Base-by-base conservation (phyloP, 2,329 filamentous ascomycete genomes). In the Tolypocladium cylindrosporum region DNA sequence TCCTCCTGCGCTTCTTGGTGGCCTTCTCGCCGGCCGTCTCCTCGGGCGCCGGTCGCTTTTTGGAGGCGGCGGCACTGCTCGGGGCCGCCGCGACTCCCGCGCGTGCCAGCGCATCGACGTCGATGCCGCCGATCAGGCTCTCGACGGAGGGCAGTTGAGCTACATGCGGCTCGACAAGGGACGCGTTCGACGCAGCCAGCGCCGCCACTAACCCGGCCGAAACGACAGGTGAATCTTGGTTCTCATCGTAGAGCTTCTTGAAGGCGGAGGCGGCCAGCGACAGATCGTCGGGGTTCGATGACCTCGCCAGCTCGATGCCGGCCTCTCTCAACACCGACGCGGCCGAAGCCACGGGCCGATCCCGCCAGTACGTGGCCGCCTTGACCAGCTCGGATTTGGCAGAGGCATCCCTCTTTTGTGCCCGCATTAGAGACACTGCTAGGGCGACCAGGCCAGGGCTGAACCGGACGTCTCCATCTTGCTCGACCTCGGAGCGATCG, bases 151-250 rank as follows among this genome's bases (percentile, higher is more conserved):
- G 83, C 21, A 92, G 78, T 48, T 77, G 75, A 21, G 77, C 72
- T 11, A 84, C 72, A 58, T 87, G 76, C 0, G 79, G 68, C 57
- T 83, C 73, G 24, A 85, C 76, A 61, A 81, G 81, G 10, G 78
- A 69, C 1, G 82, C 79, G 60, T 88, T 79, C 1, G 75, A 77
- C 2, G 83, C 83, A 36, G 89, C 88, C 64, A 89, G 84, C 11
- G 91, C 87, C 3, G 94, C 94, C 9, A 97, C 83, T n/a, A 94
- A 84, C 1, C 94, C 94, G 10, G 91, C 91, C 19, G 85, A 82
- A 1, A 89, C 86, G 57, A 88, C 80, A 39, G 80, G 81, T 65
- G 96, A 90, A 43, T 76, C 77, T n/a, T 81, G 76, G 48, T 91
- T 80, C 59, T 85, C 79, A 2, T 82, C 74, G 62, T 88, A 82